phyloP scores from a whole-genome alignment of 495 filamentous ascomycete genomes.

The Talaromyces ruber region DNA sequence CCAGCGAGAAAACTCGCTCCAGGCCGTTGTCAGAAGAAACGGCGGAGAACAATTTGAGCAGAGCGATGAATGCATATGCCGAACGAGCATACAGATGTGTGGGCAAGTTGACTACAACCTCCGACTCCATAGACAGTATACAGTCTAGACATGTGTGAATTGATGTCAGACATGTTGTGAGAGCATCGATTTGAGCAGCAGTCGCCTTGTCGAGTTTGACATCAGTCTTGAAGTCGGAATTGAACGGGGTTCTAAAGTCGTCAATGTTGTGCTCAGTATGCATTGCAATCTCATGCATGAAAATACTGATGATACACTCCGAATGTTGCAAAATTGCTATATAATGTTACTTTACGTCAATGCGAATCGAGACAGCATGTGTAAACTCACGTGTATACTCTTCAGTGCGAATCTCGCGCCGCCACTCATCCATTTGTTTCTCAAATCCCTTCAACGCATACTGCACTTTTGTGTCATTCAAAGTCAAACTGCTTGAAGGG shows the following conservation, averaged over 20 bases:
- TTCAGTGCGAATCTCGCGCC: constrained; percentile 40
- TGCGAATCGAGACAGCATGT: neutral
- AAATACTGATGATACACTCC: constrained; percentile 52
- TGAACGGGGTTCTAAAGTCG: constrained; percentile 45
- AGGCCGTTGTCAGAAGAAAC: constrained; percentile 59
- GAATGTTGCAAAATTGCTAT: constrained; percentile 2
- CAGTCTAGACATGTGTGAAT: constrained; percentile 69
- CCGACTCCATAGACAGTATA: constrained; percentile 52
- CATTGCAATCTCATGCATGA: constrained; percentile 81
- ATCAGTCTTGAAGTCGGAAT: constrained; percentile 23
- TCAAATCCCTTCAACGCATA: constrained; percentile 71
- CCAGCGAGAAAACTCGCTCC: constrained; percentile 65
- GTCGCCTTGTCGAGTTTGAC: constrained; percentile 24
- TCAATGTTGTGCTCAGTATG: constrained; percentile 62
- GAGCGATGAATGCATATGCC: constrained; percentile 71
- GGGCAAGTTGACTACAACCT: constrained; percentile 59
- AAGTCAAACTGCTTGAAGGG: constrained; percentile 48
- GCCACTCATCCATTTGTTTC: constrained; percentile 64
- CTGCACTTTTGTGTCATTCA: constrained; percentile 66
- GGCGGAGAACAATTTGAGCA: constrained; percentile 83
- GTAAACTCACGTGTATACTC: constrained; percentile 20
- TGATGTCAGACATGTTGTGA: constrained; percentile 61
- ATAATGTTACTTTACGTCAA: neutral
- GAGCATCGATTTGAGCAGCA: constrained; percentile 58
- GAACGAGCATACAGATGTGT: constrained; percentile 71